Evolutionary conservation across 2,329 filamentous ascomycete species (phyloP).

Genomic region (Hypoxylon sp.): DNA sequence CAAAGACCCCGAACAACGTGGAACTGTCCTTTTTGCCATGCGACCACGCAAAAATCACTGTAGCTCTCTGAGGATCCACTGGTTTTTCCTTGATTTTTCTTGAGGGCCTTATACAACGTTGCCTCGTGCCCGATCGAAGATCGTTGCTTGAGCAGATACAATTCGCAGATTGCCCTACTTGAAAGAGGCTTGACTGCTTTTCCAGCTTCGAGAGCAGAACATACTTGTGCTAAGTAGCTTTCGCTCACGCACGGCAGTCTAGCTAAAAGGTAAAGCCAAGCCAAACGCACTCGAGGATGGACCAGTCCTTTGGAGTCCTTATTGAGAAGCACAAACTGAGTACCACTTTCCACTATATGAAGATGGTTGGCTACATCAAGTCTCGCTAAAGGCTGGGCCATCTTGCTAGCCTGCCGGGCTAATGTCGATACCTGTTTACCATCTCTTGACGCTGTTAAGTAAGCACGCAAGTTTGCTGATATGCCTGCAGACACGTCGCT

Average conservation of each 20-base stretch:
- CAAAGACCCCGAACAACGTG: constrained; percentile 36
- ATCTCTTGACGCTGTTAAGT: constrained; percentile 33
- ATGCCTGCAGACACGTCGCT: constrained; percentile 35
- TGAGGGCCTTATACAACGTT: constrained; percentile 18
- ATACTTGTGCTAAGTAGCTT: constrained; percentile 38
- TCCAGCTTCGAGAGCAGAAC: constrained; percentile 42
- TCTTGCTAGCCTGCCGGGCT: constrained; percentile 44
- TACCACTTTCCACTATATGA: constrained; percentile 41
- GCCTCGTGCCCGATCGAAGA: constrained; percentile 25
- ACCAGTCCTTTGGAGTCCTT: constrained; percentile 14
- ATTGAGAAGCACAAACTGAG: constrained; percentile 33
- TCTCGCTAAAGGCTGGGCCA: constrained; percentile 37
- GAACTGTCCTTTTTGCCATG: constrained; percentile 44
- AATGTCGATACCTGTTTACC: constrained; percentile 6
- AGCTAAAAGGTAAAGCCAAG: constrained; percentile 48
- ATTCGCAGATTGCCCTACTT: constrained; percentile 40
- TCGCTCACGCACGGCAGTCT: constrained; percentile 43
- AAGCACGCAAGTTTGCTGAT: constrained; percentile 40
- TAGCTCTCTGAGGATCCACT: constrained; percentile 30
- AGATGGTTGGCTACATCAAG: constrained; percentile 36
- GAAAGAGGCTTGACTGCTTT: constrained; percentile 31
- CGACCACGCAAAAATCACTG: constrained; percentile 18
- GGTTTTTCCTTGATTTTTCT: neutral
- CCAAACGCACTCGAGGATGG: constrained; percentile 37
- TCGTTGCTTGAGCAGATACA: constrained; percentile 43